Percentiles rank a stretch among this genome's conserved stretches.
These are phyloP conservation scores for Barbatosphaeria neglecta DNA, from an alignment of 495 filamentous ascomycete genomes.

Conservation along the genomic window DNA sequence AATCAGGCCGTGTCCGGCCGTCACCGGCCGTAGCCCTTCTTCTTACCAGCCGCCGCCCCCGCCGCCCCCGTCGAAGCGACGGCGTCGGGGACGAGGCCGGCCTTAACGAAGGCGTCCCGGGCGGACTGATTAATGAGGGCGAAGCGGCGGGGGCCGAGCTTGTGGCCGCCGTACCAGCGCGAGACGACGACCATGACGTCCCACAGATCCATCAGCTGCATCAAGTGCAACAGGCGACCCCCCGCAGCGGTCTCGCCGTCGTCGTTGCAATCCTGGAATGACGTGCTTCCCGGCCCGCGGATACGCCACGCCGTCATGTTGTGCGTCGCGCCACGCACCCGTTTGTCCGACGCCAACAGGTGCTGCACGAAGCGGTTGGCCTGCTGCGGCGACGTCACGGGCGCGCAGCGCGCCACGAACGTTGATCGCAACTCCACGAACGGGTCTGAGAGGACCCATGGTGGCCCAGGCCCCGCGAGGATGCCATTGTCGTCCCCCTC, in stretches of 20 bases:
- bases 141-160: slow-evolving; percentile 80
- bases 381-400: slow-evolving; percentile 53
- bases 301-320: slow-evolving; percentile 67
- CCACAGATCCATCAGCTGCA: slow-evolving; percentile 94
- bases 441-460: slow-evolving; percentile 62
- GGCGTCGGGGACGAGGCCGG: slow-evolving; percentile 52
- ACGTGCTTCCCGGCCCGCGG: slow-evolving; percentile 37
- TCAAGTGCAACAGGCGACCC: slow-evolving; percentile 67
- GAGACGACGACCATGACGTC: slow-evolving; percentile 88
- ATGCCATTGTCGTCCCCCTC: neutral
- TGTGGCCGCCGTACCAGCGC: slow-evolving; percentile 86
- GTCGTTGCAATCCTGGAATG: slow-evolving; percentile 84
- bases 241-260: slow-evolving; percentile 96
- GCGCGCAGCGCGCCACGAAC: slow-evolving; percentile 67
- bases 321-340: slow-evolving; percentile 74
- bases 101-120: slow-evolving; percentile 72
- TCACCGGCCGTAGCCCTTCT: slow-evolving; percentile 31
- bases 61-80: slow-evolving; percentile 10
- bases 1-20: neutral
- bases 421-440: slow-evolving; percentile 76
- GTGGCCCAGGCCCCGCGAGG: slow-evolving; percentile 24
- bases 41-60: slow-evolving; percentile 39
- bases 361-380: slow-evolving; percentile 59
- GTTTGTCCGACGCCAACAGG: slow-evolving; percentile 68
- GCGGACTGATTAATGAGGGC: slow-evolving; percentile 78